Evolutionary conservation across 2,329 filamentous ascomycete species (phyloP), one percentile per base, ranked within the genome.

Genomic region (Colletotrichum sansevieriae): DNA sequence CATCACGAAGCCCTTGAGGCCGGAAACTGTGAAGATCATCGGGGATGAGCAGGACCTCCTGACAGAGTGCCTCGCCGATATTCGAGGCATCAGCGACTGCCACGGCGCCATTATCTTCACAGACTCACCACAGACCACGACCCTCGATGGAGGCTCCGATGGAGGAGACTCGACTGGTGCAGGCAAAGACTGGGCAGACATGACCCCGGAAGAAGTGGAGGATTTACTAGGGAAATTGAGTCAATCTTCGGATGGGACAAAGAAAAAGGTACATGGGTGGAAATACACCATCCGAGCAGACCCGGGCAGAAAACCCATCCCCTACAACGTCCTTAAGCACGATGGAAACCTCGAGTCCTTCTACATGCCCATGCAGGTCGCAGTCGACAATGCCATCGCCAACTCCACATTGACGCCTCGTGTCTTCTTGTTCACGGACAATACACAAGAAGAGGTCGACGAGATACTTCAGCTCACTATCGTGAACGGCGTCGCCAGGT

Each of bases 291-390:
- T 79, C 41, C 71, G 73, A 54, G 37, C 22, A 13, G 75, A 78
- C 56, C 73, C 70, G 66, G 69, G 3, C 65, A 70, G 22, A 52
- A 66, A 41, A 85, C 51, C 75, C 73, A 8, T 80, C 11, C 80
- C 41, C 83, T 91, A 69, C 54, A 83, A 85, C 71, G 85, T 88
- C 37, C 78, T 85, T 37, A 77, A 80, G 5, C 72, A 73, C 59
- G 56, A 67, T 13, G 75, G 71, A 33, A 73, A 44, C 29, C 62
- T 72, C 35, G 73, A 78, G 51, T 57, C 58, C 2, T 62, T 75
- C 7, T 74, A 72, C 60, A 35, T 75, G 18, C 76, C 77, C 1
- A 68, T 76, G 3, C 75, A 76, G 55, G 68, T 76, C 18, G 82
- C 84, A 13, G 70, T 77, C 46, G 76, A 78, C 56, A 75, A 75